Evolutionary conservation across 148 eudicot genomes (phyloP), one percentile per base, ranked within the genome.

Genomic region (Silene latifolia): DNA sequence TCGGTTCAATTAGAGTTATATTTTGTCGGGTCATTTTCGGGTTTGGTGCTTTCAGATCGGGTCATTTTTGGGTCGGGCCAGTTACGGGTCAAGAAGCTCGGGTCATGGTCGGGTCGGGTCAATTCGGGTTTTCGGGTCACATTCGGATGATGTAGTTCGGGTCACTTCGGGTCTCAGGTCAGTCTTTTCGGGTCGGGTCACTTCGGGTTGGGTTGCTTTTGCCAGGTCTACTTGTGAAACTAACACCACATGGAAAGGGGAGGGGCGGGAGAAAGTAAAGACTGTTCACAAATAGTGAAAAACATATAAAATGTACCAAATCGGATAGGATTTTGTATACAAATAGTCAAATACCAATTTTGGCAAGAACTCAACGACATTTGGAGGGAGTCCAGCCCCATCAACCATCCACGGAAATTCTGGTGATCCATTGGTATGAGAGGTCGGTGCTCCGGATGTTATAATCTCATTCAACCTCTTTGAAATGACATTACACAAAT

Each of bases 341-440:
- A 62, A 32, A 4, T 4, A 32, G 35, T 32, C 35, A 32, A 21
- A 69, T 88, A 95, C 99, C 97, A 95, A 74, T 82, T 86, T 83
- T 58, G 90, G 92, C 25, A 95, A 88, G 72, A 85, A 89, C 71
- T 86, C 91, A 75, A 87, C 88, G 76, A 92, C 96, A 87, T 88
- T 85, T 56, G 91, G 80, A 79, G 97, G 97, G 80, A 95, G 92
- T 72, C 99, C 99, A 70, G 93, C 92, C 46, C 99, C 99, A 82
- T 95, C 99, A 47, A 86, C 92, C 99, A 92, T 90, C 99, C 99
- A 95, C 53, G 97, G 92, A 60, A 72, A 74, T 72, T 86, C 91
- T 14, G 89, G 73, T 65, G 79, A 77, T 79, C 85, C 91, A 79
- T 77, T 86, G 66, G 71, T 75, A 24, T 76, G 87, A 71, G 78